phyloP scores from a whole-genome alignment of 305 asterid genomes.

The Fraxinus latifolia region DNA sequence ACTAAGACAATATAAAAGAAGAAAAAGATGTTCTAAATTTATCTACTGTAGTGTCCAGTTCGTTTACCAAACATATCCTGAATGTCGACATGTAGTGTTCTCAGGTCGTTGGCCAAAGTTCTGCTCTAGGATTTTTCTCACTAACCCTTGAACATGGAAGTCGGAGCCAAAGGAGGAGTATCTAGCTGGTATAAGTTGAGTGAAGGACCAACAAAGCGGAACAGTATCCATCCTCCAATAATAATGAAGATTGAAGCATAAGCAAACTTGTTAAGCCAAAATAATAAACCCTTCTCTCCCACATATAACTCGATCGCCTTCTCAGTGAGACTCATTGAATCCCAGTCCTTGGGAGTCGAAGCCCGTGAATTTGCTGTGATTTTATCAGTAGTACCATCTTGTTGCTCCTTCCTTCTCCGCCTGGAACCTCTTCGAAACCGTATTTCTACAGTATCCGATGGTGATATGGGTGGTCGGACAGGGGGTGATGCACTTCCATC shows the following conservation, averaged over 20 bases:
- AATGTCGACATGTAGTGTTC: background rate
- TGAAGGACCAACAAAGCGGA: constrained; percentile 80
- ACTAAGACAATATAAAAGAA: background rate
- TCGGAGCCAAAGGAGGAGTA: constrained; percentile 70
- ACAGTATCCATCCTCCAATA: constrained; percentile 82
- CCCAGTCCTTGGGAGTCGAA: constrained; percentile 64
- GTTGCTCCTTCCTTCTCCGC: constrained; percentile 41
- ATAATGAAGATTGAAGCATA: constrained; percentile 80
- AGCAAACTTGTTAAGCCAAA: constrained; percentile 91
- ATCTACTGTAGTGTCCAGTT: background rate
- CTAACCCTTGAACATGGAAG: constrained; percentile 53
- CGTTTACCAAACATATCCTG: background rate
- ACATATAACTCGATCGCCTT: constrained; percentile 73
- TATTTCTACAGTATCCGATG: constrained; percentile 52
- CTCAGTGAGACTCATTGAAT: constrained; percentile 60
- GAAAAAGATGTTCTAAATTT: background rate
- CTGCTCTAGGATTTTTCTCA: constrained; percentile 6
- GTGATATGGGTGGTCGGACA: constrained; percentile 37
- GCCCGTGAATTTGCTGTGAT: constrained; percentile 21
- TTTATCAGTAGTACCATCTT: constrained; percentile 24
- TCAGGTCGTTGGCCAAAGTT: background rate
- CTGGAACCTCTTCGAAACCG: constrained; percentile 73
- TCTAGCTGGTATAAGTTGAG: constrained; percentile 79
- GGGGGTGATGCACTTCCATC: constrained; percentile 35
- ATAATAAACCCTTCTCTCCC: constrained; percentile 72